Evolutionary conservation across 2,329 filamentous ascomycete species (phyloP).

Genomic region (Aureobasidium sp.): DNA sequence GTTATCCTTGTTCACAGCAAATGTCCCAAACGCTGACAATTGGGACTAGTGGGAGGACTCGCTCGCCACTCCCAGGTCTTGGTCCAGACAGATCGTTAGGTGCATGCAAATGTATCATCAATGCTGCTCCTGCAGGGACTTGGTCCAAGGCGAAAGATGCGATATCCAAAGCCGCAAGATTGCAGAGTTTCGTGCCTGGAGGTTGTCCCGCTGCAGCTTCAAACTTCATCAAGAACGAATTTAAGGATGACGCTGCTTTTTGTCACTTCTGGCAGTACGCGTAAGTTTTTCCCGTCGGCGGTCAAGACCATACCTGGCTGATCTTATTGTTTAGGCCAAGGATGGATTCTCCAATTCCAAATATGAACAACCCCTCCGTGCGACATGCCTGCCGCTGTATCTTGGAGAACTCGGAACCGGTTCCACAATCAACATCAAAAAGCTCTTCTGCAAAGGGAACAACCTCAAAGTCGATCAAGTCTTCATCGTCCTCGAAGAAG

Average conservation of each 20-base stretch:
- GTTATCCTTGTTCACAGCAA: neutral
- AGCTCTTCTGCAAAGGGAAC: neutral
- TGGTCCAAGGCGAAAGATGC: neutral
- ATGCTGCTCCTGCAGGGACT: neutral
- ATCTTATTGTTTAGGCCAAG: neutral
- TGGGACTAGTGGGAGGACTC: neutral
- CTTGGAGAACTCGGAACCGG: neutral
- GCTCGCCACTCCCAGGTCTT: neutral
- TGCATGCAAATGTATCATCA: neutral
- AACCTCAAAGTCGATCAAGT: neutral
- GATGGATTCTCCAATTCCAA: neutral
- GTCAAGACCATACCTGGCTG: neutral
- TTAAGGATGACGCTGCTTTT: neutral
- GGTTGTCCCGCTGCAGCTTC: neutral
- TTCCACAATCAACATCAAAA: neutral
- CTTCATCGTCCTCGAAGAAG: neutral
- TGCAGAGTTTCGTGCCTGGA: neutral
- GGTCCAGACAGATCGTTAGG: neutral
- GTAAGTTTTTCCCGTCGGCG: neutral
- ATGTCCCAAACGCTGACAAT: neutral
- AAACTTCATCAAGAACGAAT: neutral
- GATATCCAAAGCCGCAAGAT: neutral
- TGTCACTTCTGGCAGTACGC: neutral
- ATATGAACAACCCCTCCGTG: neutral
- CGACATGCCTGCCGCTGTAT: neutral